A percentile compares a stretch with the other conserved stretches of the same genome.
Conservation (phyloP, 2,329 filamentous ascomycete species). For the Aspergillus ochraceoroseus region DNA sequence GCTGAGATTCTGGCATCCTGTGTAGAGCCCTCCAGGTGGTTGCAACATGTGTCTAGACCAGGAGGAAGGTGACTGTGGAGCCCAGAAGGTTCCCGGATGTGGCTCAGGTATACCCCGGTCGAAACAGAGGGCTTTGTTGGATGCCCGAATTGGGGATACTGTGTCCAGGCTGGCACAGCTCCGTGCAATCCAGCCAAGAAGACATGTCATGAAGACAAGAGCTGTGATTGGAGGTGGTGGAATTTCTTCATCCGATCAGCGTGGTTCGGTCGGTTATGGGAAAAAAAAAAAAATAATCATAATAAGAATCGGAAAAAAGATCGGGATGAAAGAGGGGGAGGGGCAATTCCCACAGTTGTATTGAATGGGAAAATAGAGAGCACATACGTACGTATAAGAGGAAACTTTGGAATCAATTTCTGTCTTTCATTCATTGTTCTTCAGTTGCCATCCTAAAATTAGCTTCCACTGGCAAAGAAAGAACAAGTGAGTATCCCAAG, state of each 20-base stretch:
- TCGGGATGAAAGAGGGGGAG: not conserved
- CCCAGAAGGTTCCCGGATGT: not conserved
- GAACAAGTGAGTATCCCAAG: not conserved
- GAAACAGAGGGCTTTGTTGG: constrained; percentile 5
- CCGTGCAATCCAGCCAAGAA: constrained; percentile 18
- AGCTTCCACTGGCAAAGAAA: no score
- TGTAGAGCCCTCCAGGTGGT: constrained; percentile 3
- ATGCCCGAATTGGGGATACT: constrained; percentile 16
- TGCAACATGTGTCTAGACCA: constrained; percentile 15
- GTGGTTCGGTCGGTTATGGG: constrained; percentile 22
- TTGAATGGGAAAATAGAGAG: not conserved
- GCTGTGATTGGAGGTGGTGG: constrained; percentile 13
- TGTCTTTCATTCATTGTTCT: constrained; percentile 7
- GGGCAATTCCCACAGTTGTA: not conserved
- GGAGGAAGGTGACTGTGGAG: constrained; percentile 9
- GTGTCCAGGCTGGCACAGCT: no score
- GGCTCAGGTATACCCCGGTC: not conserved
- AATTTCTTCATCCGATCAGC: constrained; percentile 16
- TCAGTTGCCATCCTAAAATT: constrained; percentile 1
- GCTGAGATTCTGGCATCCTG: not conserved
- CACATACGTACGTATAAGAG: constrained; percentile 10
- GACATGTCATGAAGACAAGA: constrained; percentile 13
- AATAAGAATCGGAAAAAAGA: constrained; percentile 4
- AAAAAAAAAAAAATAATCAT: no score
- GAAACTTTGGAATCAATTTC: not conserved